Conservation (phyloP, 228 moss, liverwort and hornwort species). For the Sphagnum fallax region DNA sequence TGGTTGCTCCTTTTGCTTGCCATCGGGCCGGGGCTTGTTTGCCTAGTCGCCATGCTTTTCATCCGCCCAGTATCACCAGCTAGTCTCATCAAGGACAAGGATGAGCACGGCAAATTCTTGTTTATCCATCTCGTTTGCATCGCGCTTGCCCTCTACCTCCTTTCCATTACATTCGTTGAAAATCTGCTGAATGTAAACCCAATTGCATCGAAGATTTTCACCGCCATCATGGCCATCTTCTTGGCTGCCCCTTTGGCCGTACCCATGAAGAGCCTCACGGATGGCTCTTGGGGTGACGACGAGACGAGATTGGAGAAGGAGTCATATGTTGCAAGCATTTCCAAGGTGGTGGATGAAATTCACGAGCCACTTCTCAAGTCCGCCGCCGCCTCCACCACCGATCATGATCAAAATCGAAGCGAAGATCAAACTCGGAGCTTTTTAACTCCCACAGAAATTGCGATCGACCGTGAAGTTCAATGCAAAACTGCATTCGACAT, state of each 20-base stretch:
- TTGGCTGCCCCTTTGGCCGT: slow-evolving; percentile 58
- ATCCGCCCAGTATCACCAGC: slow-evolving; percentile 49
- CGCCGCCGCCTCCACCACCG: too few relatives aligned
- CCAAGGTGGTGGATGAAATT: too few relatives aligned
- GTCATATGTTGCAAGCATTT: neutral
- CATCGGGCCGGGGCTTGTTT: slow-evolving; percentile 37
- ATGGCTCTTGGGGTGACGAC: slow-evolving; percentile 23
- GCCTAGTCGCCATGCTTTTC: slow-evolving; percentile 54
- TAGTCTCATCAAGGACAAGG: slow-evolving; percentile 36
- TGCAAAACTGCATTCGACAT: slow-evolving; percentile 1
- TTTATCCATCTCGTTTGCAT: slow-evolving; percentile 48
- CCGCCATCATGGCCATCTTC: slow-evolving; percentile 47
- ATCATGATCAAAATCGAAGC: too few relatives aligned
- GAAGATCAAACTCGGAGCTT: too few relatives aligned
- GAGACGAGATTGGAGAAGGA: neutral
- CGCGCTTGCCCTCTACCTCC: slow-evolving; percentile 51
- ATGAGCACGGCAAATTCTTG: slow-evolving; percentile 50
- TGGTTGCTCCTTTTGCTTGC: slow-evolving; percentile 53
- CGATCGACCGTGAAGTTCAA: neutral
- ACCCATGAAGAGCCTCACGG: slow-evolving; percentile 29
- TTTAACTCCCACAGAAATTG: too few relatives aligned
- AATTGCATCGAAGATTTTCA: slow-evolving; percentile 27
- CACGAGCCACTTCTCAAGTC: too few relatives aligned
- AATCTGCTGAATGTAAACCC: slow-evolving; percentile 22
- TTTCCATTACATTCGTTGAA: slow-evolving; percentile 34